These are phyloP conservation scores for Fusarium lyarnte DNA, from an alignment of 2,329 filamentous ascomycete species.

Conservation along the genomic window DNA sequence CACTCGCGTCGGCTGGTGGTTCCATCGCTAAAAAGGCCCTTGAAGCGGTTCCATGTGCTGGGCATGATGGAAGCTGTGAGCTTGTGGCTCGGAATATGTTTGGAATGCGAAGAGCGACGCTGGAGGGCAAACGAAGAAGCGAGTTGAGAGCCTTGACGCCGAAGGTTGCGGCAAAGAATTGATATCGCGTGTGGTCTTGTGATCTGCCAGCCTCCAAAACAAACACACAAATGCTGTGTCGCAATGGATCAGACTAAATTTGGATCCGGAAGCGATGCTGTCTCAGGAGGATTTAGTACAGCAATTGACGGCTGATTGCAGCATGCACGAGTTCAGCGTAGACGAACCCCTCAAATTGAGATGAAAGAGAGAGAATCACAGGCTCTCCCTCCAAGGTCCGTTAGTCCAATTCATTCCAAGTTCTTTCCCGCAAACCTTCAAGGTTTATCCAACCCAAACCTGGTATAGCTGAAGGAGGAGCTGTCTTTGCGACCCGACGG, in stretches of 20 bases:
- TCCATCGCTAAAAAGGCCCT: conserved; percentile 44
- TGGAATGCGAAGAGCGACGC: not conserved
- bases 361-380: not conserved
- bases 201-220: conserved; percentile 8
- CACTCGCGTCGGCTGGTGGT: conserved; percentile 46
- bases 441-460: conserved; percentile 21
- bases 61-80: conserved; percentile 30
- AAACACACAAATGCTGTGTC: conserved; percentile 21
- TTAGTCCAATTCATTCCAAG: conserved; percentile 14
- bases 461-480: conserved; percentile 24
- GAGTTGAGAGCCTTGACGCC: not conserved
- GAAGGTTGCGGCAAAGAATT: not conserved
- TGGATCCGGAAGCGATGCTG: conserved; percentile 24
- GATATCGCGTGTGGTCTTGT: conserved; percentile 1
- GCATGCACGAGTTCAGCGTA: conserved; percentile 17
- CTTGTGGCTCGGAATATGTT: not conserved
- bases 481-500: conserved; percentile 9
- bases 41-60: conserved; percentile 45
- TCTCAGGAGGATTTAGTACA: conserved; percentile 27
- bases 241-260: conserved; percentile 22
- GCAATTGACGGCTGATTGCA: conserved; percentile 35
- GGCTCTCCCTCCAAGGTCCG: not conserved
- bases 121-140: not conserved
- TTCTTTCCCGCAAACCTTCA: conserved; percentile 19
- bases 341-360: not conserved